Conservation (phyloP, 2,329 filamentous ascomycete species). For the Pestalotiopsis fici region DNA sequence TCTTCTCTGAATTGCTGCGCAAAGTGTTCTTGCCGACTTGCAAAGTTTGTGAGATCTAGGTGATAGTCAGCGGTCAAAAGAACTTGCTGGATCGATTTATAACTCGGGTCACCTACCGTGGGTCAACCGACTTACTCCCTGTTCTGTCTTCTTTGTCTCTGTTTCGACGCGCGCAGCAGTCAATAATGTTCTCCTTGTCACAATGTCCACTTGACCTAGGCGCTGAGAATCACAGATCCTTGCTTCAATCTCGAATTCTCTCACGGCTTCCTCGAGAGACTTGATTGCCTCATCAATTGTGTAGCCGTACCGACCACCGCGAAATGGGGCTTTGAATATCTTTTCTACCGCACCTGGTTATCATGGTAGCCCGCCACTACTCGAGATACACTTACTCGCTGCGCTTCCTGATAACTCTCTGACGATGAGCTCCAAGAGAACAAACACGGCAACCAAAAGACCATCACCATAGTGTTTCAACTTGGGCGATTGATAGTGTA, state of each 20-base stretch:
- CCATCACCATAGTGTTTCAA: constrained; percentile 12
- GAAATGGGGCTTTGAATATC: constrained; percentile 10
- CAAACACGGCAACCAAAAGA: constrained; percentile 15
- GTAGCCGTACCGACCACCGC: constrained; percentile 14
- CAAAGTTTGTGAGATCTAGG: background rate
- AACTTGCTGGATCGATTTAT: no score
- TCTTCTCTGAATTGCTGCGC: constrained; percentile 1
- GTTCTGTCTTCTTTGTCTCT: background rate
- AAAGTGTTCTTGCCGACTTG: background rate
- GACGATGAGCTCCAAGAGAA: constrained; percentile 14
- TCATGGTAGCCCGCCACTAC: no score
- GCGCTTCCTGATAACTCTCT: constrained; percentile 13
- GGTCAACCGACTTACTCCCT: background rate
- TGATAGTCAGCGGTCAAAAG: background rate
- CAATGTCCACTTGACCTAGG: constrained; percentile 12
- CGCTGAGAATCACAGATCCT: constrained; percentile 13
- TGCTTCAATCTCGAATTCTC: constrained; percentile 13
- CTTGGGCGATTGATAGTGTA: constrained; percentile 12
- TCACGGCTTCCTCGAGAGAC: constrained; percentile 6
- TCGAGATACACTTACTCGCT: constrained; percentile 4
- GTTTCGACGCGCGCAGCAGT: background rate
- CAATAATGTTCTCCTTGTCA: background rate
- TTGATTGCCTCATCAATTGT: constrained; percentile 11
- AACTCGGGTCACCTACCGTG: background rate
- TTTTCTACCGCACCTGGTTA: constrained; percentile 10